Evolutionary conservation across 306 rosid species (phyloP).

Genomic region (Castanea sativa): DNA sequence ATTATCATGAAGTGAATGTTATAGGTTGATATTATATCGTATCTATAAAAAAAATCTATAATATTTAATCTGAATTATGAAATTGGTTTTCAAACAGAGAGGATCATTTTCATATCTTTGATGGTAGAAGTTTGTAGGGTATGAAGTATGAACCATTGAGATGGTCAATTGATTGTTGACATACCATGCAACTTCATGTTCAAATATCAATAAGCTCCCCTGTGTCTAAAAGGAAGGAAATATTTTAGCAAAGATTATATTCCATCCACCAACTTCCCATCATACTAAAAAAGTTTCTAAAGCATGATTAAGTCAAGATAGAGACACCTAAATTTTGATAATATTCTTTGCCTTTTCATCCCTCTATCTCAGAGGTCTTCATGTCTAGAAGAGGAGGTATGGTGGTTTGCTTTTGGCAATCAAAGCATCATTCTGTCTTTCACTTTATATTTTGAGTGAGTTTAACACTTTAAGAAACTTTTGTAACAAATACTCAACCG

Average conservation of each 20-base stretch:
- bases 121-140: too few relatives aligned
- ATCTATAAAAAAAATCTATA: too few relatives aligned
- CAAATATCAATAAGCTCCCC: background rate
- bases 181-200: background rate
- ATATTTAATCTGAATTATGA: too few relatives aligned
- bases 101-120: too few relatives aligned
- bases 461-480: slow-evolving; percentile 17
- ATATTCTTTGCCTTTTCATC: slow-evolving; percentile 2
- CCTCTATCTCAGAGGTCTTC: background rate
- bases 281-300: slow-evolving; percentile 8
- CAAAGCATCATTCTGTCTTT: slow-evolving; percentile 23
- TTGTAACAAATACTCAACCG: slow-evolving; percentile 17
- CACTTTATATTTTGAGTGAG: slow-evolving; percentile 21
- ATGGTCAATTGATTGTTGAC: too few relatives aligned
- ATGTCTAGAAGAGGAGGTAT: background rate
- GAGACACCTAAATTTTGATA: background rate
- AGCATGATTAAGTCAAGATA: slow-evolving; percentile 30
- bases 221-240: background rate
- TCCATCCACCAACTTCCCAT: slow-evolving; percentile 7
- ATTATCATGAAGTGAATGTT: too few relatives aligned
- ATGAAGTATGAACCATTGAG: too few relatives aligned
- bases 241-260: background rate
- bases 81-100: too few relatives aligned
- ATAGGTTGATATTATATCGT: too few relatives aligned
- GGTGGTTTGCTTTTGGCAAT: slow-evolving; percentile 15